Percentiles rank a stretch among this genome's conserved stretches.
Evolutionary conservation across 495 filamentous ascomycete genomes (phyloP).

Genomic region (Peziza echinospora): DNA sequence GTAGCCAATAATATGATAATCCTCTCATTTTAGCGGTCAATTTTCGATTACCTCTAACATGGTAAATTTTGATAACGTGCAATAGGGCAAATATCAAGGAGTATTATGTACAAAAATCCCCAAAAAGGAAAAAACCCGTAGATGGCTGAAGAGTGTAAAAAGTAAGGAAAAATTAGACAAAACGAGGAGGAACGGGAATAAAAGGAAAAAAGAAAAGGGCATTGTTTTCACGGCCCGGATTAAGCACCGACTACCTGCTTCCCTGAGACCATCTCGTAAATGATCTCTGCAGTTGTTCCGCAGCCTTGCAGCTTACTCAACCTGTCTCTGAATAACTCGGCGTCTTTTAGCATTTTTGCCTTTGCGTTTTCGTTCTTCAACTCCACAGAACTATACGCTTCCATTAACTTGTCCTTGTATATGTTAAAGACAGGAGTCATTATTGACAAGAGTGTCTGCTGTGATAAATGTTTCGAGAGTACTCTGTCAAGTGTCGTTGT

Average conservation of each 20-base stretch:
- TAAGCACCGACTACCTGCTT: slow-evolving; percentile 29
- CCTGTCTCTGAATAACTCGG: slow-evolving; percentile 49
- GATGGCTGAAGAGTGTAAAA: too few species aligned
- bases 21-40: too few species aligned
- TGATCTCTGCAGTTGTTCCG: slow-evolving; percentile 41
- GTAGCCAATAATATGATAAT: too few species aligned
- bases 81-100: too few species aligned
- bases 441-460: slow-evolving; percentile 58
- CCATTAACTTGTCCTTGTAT: slow-evolving; percentile 66
- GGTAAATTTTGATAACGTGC: too few species aligned
- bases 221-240: too few species aligned
- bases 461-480: slow-evolving; percentile 61
- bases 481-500: slow-evolving; percentile 75
- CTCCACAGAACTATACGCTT: slow-evolving; percentile 44
- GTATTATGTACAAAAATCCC: too few species aligned
- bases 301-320: slow-evolving; percentile 66
- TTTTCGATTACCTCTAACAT: too few species aligned
- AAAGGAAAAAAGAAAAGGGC: too few species aligned
- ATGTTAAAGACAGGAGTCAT: slow-evolving; percentile 76
- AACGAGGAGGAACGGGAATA: too few species aligned
- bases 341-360: slow-evolving; percentile 57
- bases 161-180: too few species aligned
- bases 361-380: slow-evolving; percentile 45
- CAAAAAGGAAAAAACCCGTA: too few species aligned
- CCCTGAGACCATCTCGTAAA: slow-evolving; percentile 42